Conservation (phyloP, 192 early-diverging fungal species). For the Rhizophlyctis rosea region DNA sequence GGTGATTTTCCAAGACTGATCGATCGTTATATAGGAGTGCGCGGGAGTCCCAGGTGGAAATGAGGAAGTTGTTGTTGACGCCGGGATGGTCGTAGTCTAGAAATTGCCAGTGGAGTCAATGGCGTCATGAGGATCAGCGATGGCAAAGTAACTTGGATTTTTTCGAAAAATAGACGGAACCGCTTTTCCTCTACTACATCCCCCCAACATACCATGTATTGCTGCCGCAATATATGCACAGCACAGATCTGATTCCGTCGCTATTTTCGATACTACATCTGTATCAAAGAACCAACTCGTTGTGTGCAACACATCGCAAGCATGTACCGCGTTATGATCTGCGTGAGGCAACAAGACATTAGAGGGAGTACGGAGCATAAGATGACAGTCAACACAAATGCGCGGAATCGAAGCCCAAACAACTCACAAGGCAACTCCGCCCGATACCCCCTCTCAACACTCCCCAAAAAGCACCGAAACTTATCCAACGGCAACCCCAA, state of each 20-base stretch:
- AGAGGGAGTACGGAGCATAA: too few relatives aligned
- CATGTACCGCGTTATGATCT: constrained; percentile 60
- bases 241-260: constrained; percentile 46
- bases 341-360: too few relatives aligned
- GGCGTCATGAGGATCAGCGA: background rate
- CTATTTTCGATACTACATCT: constrained; percentile 18
- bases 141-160: background rate
- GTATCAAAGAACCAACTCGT: constrained; percentile 36
- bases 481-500: constrained; percentile 42
- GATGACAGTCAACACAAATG: too few relatives aligned
- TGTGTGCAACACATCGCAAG: constrained; percentile 53
- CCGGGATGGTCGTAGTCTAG: constrained; percentile 58
- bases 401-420: too few relatives aligned
- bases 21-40: constrained; percentile 57
- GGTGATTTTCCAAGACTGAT: constrained; percentile 55
- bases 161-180: too few relatives aligned
- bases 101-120: constrained; percentile 1
- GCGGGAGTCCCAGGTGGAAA: constrained; percentile 34
- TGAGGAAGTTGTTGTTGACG: constrained; percentile 50
- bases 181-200: too few relatives aligned
- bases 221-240: constrained; percentile 49
- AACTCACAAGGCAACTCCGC: constrained; percentile 47
- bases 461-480: constrained; percentile 40
- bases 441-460: constrained; percentile 48
- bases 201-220: constrained; percentile 43